These are phyloP conservation scores for Boletus bicolor DNA, from an alignment of 768 basidiomycete genomes.

Conservation along the genomic window DNA sequence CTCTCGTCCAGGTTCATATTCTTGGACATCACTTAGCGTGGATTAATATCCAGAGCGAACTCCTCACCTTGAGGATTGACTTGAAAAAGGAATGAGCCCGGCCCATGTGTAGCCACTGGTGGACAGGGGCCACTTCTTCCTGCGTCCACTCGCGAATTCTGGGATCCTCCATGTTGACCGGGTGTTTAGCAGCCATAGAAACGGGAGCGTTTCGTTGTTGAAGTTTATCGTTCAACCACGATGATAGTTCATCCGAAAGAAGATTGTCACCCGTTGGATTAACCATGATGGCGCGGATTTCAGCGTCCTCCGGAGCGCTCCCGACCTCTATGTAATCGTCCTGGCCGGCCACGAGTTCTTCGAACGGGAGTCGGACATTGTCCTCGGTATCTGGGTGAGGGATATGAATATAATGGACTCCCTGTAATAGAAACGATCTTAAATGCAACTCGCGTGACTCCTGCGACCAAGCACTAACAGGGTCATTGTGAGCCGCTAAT, in stretches of 20 bases:
- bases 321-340: conserved; percentile 24
- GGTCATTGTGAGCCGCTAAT: conserved; percentile 24
- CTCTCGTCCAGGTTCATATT: conserved; percentile 16
- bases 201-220: conserved; percentile 19
- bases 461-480: conserved; percentile 15
- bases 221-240: conserved; percentile 30
- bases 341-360: conserved; percentile 18
- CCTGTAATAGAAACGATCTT: conserved; percentile 13
- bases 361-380: conserved; percentile 19
- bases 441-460: not conserved
- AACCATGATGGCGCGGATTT: conserved; percentile 18
- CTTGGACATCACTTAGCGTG: conserved; percentile 11
- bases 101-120: conserved; percentile 38
- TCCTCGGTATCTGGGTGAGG: conserved; percentile 18
- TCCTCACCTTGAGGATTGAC: conserved; percentile 26
- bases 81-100: conserved; percentile 26
- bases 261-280: conserved; percentile 22
- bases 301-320: conserved; percentile 11
- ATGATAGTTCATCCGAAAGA: conserved; percentile 35
- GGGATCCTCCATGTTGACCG: conserved; percentile 32
- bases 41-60: not conserved
- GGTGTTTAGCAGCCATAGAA: conserved; percentile 17
- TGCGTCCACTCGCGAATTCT: conserved; percentile 41
- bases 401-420: conserved; percentile 27
- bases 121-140: conserved; percentile 35